Evolutionary conservation across 805 yeast species (phyloP).

Genomic region (Diddensiella caesifluorescens): DNA sequence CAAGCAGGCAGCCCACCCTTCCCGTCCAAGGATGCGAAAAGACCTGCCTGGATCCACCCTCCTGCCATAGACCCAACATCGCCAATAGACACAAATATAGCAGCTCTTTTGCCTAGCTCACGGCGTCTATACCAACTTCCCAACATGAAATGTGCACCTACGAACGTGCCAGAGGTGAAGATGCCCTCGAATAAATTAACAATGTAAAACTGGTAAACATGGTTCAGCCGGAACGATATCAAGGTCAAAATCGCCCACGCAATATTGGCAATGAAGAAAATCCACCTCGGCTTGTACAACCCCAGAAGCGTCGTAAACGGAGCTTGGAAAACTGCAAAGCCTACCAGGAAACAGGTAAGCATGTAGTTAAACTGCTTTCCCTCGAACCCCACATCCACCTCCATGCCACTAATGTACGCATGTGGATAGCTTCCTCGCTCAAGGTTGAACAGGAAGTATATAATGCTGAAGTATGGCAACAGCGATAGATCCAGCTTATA

Average conservation of each 20-base stretch:
- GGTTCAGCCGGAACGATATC: conserved; percentile 21
- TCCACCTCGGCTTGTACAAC: conserved; percentile 1
- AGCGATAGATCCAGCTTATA: conserved; percentile 14
- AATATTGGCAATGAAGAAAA: conserved; percentile 28
- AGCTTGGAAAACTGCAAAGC: conserved; percentile 29
- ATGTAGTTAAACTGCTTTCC: conserved; percentile 27
- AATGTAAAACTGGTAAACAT: conserved; percentile 24
- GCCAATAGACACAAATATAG: conserved; percentile 4
- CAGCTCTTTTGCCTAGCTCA: conserved; percentile 39
- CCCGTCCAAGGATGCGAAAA: conserved; percentile 42
- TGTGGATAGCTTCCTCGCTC: conserved; percentile 39
- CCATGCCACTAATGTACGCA: conserved; percentile 41
- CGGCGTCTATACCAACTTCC: conserved; percentile 34
- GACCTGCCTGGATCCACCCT: conserved; percentile 43
- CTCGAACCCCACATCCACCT: conserved; percentile 27
- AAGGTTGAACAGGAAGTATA: conserved; percentile 16
- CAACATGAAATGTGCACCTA: conserved; percentile 26
- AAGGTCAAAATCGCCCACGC: conserved; percentile 26
- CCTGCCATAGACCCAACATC: conserved; percentile 5
- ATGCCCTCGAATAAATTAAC: conserved; percentile 30
- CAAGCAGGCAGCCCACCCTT: conserved; percentile 44
- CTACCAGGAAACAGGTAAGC: conserved; percentile 25
- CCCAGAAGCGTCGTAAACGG: conserved; percentile 18
- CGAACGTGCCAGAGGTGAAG: conserved; percentile 28
- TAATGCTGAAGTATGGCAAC: conserved; percentile 17